Base-by-base conservation (phyloP, 176 grass and related monocot species). In the Chrysopogon serrulatus region DNA sequence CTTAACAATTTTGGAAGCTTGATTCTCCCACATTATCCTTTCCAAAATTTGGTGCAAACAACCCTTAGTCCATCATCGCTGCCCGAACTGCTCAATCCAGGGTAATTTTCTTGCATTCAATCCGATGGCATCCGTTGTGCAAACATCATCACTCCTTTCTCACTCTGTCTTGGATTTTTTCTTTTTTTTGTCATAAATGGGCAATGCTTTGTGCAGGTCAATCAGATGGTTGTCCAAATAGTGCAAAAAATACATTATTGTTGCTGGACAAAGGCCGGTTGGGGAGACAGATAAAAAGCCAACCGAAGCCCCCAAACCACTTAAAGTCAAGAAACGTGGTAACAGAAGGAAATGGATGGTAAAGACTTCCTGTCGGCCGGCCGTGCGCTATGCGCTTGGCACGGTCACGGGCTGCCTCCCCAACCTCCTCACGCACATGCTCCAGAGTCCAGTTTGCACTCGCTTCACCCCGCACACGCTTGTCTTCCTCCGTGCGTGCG, bases 281-380 rank as follows among this genome's bases (percentile, higher is more conserved):
- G 86, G 69, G 51, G 75, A 36, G 15, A 23, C 71, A 24, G 56
- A 17, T 37, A 76, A 84, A 81, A 76, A 23, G 18, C 49, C 49
- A 53, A 53, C 0, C 23, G 49, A 53, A 53, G 23, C 19, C 85
- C 77, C 48, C 4, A 95, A 93, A 81, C 77, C 82, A 67, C 90
- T 93, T 70, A 90, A 88, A 85, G 65, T 73, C 43, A 93, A 91
- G 84, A 95, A 76, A 72, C 73, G 66, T 59, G 88, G 84, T 74
- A 90, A 71, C 54, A 95, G 91, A 86, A 98, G 84, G 71, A 92
- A 90, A 93, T 84, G 95, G 95, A 82, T n/a, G n/a, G n/a, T n/a
- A n/a, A n/a, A n/a, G n/a, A n/a, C n/a, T n/a, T n/a, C n/a, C n/a
- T n/a, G n/a, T n/a, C n/a, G n/a, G n/a, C n/a, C n/a, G n/a, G n/a